Base-by-base conservation (phyloP, 495 filamentous ascomycete species). In the Penicillium ucsense region DNA sequence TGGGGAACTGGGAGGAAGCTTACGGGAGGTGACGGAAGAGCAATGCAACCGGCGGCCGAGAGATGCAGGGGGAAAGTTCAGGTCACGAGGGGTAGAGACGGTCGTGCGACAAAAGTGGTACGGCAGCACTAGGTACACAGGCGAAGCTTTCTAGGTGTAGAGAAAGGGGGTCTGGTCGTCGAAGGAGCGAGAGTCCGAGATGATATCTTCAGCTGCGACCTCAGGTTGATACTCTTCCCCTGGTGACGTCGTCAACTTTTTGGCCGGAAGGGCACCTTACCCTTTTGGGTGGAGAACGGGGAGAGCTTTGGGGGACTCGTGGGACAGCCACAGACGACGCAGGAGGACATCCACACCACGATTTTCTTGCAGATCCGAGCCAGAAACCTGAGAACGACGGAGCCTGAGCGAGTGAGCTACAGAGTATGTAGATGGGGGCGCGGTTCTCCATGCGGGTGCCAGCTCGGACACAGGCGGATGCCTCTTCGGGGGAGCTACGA, bases 161-260 rank as follows among this genome's bases (percentile, higher is more conserved):
- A 20, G 20, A 20, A 20, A 20, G 20, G 20, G 20, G 35, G 0
- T n/a, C 29, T 31, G 38, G 34, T 36, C 12, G 35, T 38, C 8
- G 41, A 8, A 43, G 48, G 43, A 10, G 38, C 43, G 44, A 37
- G 55, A 39, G 43, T 35, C 36, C 43, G 40, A 37, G 39, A 29
- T 43, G 39, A 47, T 41, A 41, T 49, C 33, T 46, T 35, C 42
- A 53, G 49, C 31, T 9, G 41, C 30, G 12, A 31, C 31, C 10
- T 44, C n/a, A 28, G 11, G 7, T 20, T 20, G 42, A 20, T 10
- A 28, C 27, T 45, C 43, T 45, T n/a, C 33, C 33, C 32, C 43
- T 57, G 52, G 63, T 70, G 66, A 70, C 66, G 66, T 70, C 64
- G 66, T 60, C 59, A 64, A 64, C 60, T 47, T 41, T 48, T 35